Conservation (phyloP, 768 basidiomycete species). For the Phlebiopsis gigantea region DNA sequence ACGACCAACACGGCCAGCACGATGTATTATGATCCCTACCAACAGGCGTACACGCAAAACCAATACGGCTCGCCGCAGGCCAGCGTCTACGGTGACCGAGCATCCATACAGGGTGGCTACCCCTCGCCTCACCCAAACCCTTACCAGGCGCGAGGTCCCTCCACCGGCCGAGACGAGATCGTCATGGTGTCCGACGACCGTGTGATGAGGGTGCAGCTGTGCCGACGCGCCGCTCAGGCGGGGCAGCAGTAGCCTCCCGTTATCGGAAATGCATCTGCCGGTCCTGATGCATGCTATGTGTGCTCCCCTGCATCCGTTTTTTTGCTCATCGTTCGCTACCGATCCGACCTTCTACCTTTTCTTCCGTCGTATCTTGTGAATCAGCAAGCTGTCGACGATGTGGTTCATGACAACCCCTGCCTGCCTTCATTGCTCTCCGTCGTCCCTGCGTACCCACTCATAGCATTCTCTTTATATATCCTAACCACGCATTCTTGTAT, state of each 20-base stretch:
- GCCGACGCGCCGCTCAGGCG: neutral
- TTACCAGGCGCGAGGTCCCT: conserved; percentile 37
- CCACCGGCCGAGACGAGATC: conserved; percentile 73
- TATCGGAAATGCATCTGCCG: neutral
- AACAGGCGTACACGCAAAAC: conserved; percentile 16
- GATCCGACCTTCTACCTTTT: no score
- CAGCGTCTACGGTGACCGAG: conserved; percentile 30
- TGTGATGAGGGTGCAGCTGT: conserved; percentile 62
- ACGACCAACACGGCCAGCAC: conserved; percentile 53
- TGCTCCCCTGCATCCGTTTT: neutral
- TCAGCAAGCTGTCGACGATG: no score
- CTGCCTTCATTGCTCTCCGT: neutral
- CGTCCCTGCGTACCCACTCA: neutral
- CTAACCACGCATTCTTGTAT: conserved; percentile 11
- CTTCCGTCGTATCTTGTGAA: no score
- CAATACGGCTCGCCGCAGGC: conserved; percentile 21
- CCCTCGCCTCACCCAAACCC: conserved; percentile 36
- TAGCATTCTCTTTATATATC: conserved; percentile 9
- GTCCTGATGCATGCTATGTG: conserved; percentile 4
- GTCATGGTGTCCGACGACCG: conserved; percentile 88
- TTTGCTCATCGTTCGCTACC: no score
- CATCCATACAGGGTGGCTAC: conserved; percentile 24
- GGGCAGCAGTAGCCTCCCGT: conserved; percentile 12
- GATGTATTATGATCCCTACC: conserved; percentile 31
- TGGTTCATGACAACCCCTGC: no score